Base-by-base conservation (phyloP, 495 filamentous ascomycete species). In the Penicillium paradoxum region DNA sequence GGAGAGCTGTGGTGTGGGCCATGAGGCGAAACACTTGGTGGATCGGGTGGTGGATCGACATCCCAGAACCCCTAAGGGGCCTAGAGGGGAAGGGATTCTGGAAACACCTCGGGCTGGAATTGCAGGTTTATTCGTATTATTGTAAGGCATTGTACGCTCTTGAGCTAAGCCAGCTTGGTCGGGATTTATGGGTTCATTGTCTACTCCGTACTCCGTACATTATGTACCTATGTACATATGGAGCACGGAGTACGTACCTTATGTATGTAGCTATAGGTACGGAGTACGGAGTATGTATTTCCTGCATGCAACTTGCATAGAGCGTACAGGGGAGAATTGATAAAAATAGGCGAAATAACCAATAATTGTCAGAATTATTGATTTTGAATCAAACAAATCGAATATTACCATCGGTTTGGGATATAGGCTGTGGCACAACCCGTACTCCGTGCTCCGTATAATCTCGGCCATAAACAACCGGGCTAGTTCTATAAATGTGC, bases 1-100 rank as follows among this genome's bases (percentile, higher is more conserved):
- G 27, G 56, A 44, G 32, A 63, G 54, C 54, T 60, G 60, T 49
- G 33, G 22, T 32, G 54, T 60, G 57, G 60, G 47, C 25, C 54
- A n/a, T 19, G 21, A 56, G 49, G 43, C 56, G 57, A 63, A 63
- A 63, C 60, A 55, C 53, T n/a, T 48, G 52, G 34, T 53, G 46
- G 50, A 57, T 50, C 30, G 37, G 53, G 52, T 55, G 27, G 30
- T 41, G 49, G 58, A 61, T 56, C 58, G 51, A 49, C 58, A 46
- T 36, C 19, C 44, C 18, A 41, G 14, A 17, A 32, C 27, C 49
- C 17, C 14, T 57, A 60, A n/a, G 19, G 24, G 54, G 47, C 19
- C 18, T 36, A 52, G 42, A 41, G 45, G 38, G 13, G 42, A 51
- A 32, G n/a, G 30, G n/a, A 29, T 36, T 32, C 29, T 14, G 22